Evolutionary conservation across 2,329 filamentous ascomycete genomes (phyloP), one percentile per base, ranked within the genome.

Genomic region (Ilyonectria mors-panacis): DNA sequence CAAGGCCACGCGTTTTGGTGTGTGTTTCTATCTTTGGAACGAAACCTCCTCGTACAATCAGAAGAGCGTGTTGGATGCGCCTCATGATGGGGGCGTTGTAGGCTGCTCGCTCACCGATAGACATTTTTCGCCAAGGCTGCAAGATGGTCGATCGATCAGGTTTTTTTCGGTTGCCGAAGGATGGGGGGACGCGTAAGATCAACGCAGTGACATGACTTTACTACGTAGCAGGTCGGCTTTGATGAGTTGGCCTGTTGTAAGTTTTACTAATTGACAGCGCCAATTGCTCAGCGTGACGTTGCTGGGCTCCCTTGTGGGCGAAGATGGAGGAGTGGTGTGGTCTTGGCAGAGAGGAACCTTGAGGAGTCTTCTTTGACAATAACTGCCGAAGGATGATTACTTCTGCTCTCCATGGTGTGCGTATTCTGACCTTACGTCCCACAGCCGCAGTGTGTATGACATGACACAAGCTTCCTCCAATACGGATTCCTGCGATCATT

Each of bases 41-140:
- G 37, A 26, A 51, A 62, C 59, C 28, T 42, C 53, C 53, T 39
- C 42, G 17, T 15, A 19, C 7, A 13, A 6, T 12, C 19, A 23
- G 15, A 37, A 33, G 44, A 21, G 50, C 39, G 42, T 54, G 50
- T 33, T 21, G 15, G 35, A 17, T 13, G 44, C 10, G 21, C 48
- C 58, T 54, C 53, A 39, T 63, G 59, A 62, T 47, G 39, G 59
- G 28, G 50, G 39, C 59, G 44, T 55, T 62, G 54, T 47, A 8
- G 19, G 10, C 37, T 15, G 26, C 57, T 47, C 33, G 53, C 33
- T 37, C 37, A 30, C 26, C 59, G 59, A 51, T 30, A 6, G 26
- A 28, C 28, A 23, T 23, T 1, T 30, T 33, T 56, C 35, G 51
- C 53, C 59, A 57, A 35, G 30, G 30, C 59, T 39, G 13, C 21